These are phyloP conservation scores for Cercospora beticola DNA, from an alignment of 2,329 filamentous ascomycete species.

Conservation along the genomic window DNA sequence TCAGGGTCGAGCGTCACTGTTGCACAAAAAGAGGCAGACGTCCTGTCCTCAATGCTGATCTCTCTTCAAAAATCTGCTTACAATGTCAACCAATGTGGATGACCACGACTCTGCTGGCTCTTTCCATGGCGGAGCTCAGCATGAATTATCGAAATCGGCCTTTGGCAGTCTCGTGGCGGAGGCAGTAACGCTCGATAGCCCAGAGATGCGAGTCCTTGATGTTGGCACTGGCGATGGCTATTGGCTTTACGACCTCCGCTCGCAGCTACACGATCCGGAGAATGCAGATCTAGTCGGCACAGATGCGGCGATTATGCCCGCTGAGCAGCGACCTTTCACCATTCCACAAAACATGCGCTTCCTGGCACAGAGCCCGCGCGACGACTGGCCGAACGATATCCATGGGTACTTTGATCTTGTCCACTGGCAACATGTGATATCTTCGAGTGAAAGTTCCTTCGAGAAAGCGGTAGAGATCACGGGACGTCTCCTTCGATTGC, in stretches of 20 bases:
- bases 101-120: background rate
- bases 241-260: slow-evolving; percentile 15
- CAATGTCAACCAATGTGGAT: background rate
- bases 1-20: background rate
- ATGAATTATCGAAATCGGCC: slow-evolving; percentile 7
- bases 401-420: slow-evolving; percentile 17
- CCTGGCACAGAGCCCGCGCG: slow-evolving; percentile 1
- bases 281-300: slow-evolving; percentile 15
- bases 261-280: slow-evolving; percentile 7
- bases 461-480: slow-evolving; percentile 11
- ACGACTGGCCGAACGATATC: slow-evolving; percentile 14
- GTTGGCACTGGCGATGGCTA: slow-evolving; percentile 11
- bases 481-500: slow-evolving; percentile 5
- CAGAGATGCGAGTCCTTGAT: slow-evolving; percentile 11
- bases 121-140: background rate
- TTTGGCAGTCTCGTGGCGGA: slow-evolving; percentile 5
- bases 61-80: background rate
- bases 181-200: background rate
- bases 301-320: slow-evolving; percentile 1
- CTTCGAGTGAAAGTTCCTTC: background rate
- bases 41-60: too few relatives aligned
- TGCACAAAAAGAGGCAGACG: background rate
- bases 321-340: slow-evolving; percentile 12
- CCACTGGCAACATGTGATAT: background rate
- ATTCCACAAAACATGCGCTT: slow-evolving; percentile 18